These are phyloP conservation scores for Massariosphaeria phaeospora DNA, from an alignment of 495 filamentous ascomycete species.

Conservation along the genomic window DNA sequence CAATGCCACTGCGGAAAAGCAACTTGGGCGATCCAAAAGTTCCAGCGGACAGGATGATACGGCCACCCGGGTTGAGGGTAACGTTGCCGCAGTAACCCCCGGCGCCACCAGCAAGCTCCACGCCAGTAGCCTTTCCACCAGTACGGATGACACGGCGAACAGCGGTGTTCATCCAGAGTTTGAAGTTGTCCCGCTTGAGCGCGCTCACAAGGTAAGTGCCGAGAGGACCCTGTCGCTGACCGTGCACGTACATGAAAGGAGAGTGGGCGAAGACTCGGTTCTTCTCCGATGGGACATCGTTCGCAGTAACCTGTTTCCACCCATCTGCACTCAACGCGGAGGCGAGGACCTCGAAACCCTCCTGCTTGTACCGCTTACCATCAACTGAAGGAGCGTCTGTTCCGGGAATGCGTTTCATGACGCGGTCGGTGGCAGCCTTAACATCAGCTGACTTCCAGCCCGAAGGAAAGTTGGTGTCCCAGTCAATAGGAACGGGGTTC, in stretches of 20 bases:
- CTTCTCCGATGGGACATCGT: conserved; percentile 58
- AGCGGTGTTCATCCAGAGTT: conserved; percentile 58
- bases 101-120: conserved; percentile 57
- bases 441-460: conserved; percentile 69
- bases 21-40: conserved; percentile 71
- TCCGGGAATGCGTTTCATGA: conserved; percentile 66
- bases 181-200: conserved; percentile 58
- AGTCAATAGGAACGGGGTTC: conserved; percentile 57
- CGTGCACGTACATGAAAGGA: conserved; percentile 64
- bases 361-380: conserved; percentile 62
- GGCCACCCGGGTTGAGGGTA: conserved; percentile 55
- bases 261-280: conserved; percentile 61
- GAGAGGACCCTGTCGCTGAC: conserved; percentile 65
- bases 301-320: conserved; percentile 60
- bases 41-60: conserved; percentile 65
- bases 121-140: conserved; percentile 57
- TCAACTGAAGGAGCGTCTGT: conserved; percentile 63
- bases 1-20: conserved; percentile 46
- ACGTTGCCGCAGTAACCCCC: conserved; percentile 57
- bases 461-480: conserved; percentile 66
- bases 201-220: conserved; percentile 68
- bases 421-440: conserved; percentile 50
- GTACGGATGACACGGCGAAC: conserved; percentile 62
- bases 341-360: conserved; percentile 58
- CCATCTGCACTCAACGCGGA: conserved; percentile 53